Base-by-base conservation (phyloP, 208 protist genomes). In the Lotmaria passim region DNA sequence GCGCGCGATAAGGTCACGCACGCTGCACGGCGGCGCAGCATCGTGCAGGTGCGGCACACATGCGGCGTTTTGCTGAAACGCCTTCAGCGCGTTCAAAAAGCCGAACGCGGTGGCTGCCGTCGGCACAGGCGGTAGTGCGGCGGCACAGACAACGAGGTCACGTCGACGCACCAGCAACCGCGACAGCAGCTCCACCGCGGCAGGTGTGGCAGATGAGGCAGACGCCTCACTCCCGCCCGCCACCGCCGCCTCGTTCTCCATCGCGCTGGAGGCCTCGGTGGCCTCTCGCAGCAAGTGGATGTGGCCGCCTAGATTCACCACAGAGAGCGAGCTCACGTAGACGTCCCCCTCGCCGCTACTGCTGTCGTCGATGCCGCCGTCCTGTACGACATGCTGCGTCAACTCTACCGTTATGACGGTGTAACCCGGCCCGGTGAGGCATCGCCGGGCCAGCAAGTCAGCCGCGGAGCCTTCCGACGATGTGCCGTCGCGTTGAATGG, bases 281-380 rank as follows among this genome's bases (percentile, higher is more conserved):
- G 60, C 59, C 7, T 74, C 69, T 7, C 30, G 44, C 24, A 68
- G 43, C 17, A 75, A 44, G 8, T 21, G 15, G 43, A 30, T 68
- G 61, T 69, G 58, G 52, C 69, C 58, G 8, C 60, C 52, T n/a
- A 75, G 50, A 44, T 75, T 38, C n/a, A 69, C 56, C 23, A 75
- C 60, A 7, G 60, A 55, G 8, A 75, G 23, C 3, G 69, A 43
- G 43, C 61, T 68, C 39, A 75, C 69, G 19, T 31, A 39, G 4
- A 68, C 60, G 24, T 73, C 58, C 8, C 36, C 52, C n/a, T 24
- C 55, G 21, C 30, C 28, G 55, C 56, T 39, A 24, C 34, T 21
- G 53, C 12, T 28, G 33, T 2, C 46, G 34, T 17, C 46, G 14
- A 30, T n/a, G 39, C 28, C 11, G 14, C 59, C 28, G 33, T 23